Evolutionary conservation across 108 stramenopile species (phyloP).

Genomic region (Nannochloropsis gaditana): DNA sequence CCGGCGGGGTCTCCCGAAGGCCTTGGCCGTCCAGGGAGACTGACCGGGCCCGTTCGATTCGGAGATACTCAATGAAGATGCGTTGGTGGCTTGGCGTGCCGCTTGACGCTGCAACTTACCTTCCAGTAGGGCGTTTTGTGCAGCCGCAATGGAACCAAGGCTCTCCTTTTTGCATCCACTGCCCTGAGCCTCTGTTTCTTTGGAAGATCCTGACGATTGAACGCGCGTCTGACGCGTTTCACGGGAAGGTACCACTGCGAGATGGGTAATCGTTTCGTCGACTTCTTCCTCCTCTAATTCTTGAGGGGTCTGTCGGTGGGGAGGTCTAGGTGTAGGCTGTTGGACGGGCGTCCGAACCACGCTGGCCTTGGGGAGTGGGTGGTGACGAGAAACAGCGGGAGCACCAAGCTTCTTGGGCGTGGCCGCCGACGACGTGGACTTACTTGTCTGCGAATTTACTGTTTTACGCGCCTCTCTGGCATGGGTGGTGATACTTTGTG

Average conservation of each 20-base stretch:
- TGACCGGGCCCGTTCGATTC: background rate
- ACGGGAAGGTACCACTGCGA: too few species aligned
- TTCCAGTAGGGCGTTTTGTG: background rate
- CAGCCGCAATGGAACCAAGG: too few species aligned
- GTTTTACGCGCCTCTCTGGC: too few species aligned
- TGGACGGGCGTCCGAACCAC: too few species aligned
- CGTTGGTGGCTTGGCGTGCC: background rate
- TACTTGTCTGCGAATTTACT: too few species aligned
- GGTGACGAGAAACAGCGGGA: background rate
- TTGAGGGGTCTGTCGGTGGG: background rate
- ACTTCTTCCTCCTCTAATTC: slow-evolving; percentile 14
- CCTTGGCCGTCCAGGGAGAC: background rate
- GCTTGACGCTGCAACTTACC: background rate
- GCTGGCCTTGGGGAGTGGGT: background rate
- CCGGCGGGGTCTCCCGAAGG: background rate
- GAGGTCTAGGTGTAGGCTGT: background rate
- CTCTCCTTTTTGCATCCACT: too few species aligned
- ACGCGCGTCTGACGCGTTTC: too few species aligned
- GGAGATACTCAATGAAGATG: background rate
- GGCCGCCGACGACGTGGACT: background rate
- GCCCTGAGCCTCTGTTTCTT: too few species aligned
- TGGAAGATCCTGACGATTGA: too few species aligned
- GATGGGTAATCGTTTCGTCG: background rate
- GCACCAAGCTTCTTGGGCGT: background rate
- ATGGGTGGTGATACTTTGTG: background rate